Percentiles rank a stretch among this genome's conserved stretches.
These are phyloP conservation scores for Cercospora sesami DNA, from an alignment of 2,329 filamentous ascomycete species.

Conservation along the genomic window DNA sequence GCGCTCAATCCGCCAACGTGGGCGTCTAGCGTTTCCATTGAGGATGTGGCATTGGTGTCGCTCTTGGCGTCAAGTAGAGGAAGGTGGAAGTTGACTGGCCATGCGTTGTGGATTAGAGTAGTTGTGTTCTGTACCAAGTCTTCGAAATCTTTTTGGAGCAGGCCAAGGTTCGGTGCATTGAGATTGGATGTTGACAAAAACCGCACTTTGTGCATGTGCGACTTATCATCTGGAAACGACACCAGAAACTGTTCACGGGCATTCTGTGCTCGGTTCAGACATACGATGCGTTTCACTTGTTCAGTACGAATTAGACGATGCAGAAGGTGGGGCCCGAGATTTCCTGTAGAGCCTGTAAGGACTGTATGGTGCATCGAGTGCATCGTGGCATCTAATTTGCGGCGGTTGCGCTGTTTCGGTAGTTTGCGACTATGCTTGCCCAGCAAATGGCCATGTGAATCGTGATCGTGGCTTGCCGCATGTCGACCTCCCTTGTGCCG, in stretches of 20 bases:
- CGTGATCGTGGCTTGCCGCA: neutral
- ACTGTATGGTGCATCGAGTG: conserved; percentile 26
- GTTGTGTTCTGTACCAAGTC: conserved; percentile 29
- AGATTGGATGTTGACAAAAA: conserved; percentile 23
- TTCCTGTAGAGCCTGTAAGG: conserved; percentile 43
- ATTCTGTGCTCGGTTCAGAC: conserved; percentile 32
- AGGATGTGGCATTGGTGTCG: conserved; percentile 16
- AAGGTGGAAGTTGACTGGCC: conserved; percentile 43
- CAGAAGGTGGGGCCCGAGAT: conserved; percentile 40
- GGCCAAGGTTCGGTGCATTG: conserved; percentile 28
- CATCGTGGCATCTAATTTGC: neutral
- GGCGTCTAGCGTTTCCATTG: neutral
- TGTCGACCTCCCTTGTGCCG: neutral
- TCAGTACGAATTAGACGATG: conserved; percentile 31
- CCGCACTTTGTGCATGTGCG: neutral
- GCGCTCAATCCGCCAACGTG: neutral
- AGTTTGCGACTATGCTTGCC: neutral
- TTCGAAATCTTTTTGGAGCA: conserved; percentile 25
- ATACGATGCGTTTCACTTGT: conserved; percentile 33
- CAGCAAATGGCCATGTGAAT: neutral
- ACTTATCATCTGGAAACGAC: conserved; percentile 22
- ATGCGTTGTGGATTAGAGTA: conserved; percentile 42
- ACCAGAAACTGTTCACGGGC: conserved; percentile 21
- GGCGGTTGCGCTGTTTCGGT: neutral
- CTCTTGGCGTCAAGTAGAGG: conserved; percentile 35